Base-by-base conservation (phyloP, 192 early-diverging fungal genomes). In the Entophlyctis luteolus region DNA sequence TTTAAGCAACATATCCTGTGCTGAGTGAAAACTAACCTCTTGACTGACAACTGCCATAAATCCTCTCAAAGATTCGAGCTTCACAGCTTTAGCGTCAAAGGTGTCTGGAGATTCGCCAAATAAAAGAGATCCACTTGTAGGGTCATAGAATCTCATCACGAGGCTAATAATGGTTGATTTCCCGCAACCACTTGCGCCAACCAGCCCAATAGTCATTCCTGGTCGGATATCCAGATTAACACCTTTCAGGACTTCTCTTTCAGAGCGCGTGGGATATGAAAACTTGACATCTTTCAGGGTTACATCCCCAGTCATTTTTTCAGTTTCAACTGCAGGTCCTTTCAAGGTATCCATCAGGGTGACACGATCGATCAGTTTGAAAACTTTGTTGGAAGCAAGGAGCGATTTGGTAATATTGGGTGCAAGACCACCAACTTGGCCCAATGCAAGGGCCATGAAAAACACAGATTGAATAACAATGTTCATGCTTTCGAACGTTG, bases 31-130 rank as follows among this genome's bases (percentile, higher is more conserved):
- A 45, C 4, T 14, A 16, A 54, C 52, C 34, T 95, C 93, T 75
- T 97, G 94, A 33, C 88, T 86, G 5, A 97, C 94, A n/a, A 97
- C 73, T 18, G 91, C 88, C 81, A 93, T 77, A 65, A 83, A 82
- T 28, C 68, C 42, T 55, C 94, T 84, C 28, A 95, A 75, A 38
- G 84, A 79, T 18, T 69, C 67, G 4, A 93, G 42, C 34, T 86
- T 79, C 75, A 84, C 87, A 48, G 79, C 66, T 4, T 73, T 63
- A 27, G 91, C 80, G 48, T 87, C 74, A 5, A 78, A 69, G 48
- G 71, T 69, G 48, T 93, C 37, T 85, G 87, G 46, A 73, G 74
- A 58, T 86, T 84, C 14, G 84, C 88, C 89, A 42, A 93, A 72
- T 4, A 48, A 65, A 31, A 89, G 78, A 23, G 48, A 37, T 23